Percentiles rank a stretch among this genome's conserved stretches.
Evolutionary conservation across 1,139 yeast genomes (phyloP).

Genomic region (Magnusiomyces tetraspermus): DNA sequence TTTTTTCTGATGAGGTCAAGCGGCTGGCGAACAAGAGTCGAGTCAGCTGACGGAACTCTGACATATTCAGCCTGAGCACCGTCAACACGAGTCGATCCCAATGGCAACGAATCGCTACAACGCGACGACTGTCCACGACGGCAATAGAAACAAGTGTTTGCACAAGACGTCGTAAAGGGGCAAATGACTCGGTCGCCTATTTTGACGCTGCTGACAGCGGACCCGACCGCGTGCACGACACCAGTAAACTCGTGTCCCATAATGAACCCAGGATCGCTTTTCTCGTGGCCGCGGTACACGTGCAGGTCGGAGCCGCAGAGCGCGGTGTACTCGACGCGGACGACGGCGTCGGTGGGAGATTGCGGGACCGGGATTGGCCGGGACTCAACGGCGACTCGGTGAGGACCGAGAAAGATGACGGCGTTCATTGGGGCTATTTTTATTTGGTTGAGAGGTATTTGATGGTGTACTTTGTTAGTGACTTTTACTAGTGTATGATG

Average conservation of each 20-base stretch:
- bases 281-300: conserved; percentile 47
- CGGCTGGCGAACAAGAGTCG: conserved; percentile 40
- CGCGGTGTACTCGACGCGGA: conserved; percentile 47
- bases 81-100: conserved; percentile 46
- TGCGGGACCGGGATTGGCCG: conserved; percentile 40
- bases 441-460: too few species aligned
- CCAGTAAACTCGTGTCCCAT: conserved; percentile 77
- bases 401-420: conserved; percentile 46
- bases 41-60: conserved; percentile 47
- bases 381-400: conserved; percentile 36
- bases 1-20: conserved; percentile 19
- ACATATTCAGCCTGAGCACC: conserved; percentile 58
- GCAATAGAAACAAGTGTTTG: conserved; percentile 46
- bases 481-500: too few species aligned
- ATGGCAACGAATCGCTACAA: conserved; percentile 43
- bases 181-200: conserved; percentile 71
- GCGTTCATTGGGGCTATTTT: too few species aligned
- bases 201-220: conserved; percentile 46
- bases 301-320: conserved; percentile 57
- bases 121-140: conserved; percentile 44
- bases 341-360: conserved; percentile 40
- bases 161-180: conserved; percentile 49
- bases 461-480: too few species aligned
- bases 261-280: conserved; percentile 46
- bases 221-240: conserved; percentile 56